These are phyloP conservation scores for Viridothelium virens DNA, from an alignment of 495 filamentous ascomycete genomes.

Conservation along the genomic window DNA sequence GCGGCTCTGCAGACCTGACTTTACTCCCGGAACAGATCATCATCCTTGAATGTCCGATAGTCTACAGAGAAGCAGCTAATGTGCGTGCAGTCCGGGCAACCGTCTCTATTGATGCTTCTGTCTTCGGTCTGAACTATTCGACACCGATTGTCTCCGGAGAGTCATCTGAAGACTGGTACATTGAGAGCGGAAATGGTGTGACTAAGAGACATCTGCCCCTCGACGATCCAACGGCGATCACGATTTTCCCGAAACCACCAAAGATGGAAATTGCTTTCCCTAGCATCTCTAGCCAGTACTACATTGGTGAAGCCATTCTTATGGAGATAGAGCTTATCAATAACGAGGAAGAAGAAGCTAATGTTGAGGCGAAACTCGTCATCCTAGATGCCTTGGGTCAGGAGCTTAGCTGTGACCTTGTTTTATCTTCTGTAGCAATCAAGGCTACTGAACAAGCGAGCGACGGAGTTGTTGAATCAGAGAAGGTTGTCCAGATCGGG, in stretches of 20 bases:
- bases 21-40: conserved; percentile 60
- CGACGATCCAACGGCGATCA: conserved; percentile 45
- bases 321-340: conserved; percentile 68
- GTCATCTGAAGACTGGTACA: conserved; percentile 19
- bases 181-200: conserved; percentile 19
- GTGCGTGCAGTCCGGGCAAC: conserved; percentile 33
- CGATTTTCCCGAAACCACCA: conserved; percentile 79
- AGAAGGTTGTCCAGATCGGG: conserved; percentile 26
- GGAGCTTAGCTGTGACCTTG: conserved; percentile 6
- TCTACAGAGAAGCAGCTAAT: conserved; percentile 73
- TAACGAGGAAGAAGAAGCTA: conserved; percentile 63
- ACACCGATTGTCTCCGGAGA: background rate
- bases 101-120: conserved; percentile 52
- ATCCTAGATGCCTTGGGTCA: conserved; percentile 14
- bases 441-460: background rate
- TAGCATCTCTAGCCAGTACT: conserved; percentile 61
- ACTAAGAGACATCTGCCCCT: conserved; percentile 43
- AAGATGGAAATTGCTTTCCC: conserved; percentile 70
- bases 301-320: conserved; percentile 66
- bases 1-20: conserved; percentile 51
- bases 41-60: conserved; percentile 61
- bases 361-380: conserved; percentile 8
- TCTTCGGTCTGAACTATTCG: conserved; percentile 50
- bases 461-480: background rate
- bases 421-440: background rate